Conservation (phyloP, 1,284 basidiomycete species). For the Caloboletus firmus region DNA sequence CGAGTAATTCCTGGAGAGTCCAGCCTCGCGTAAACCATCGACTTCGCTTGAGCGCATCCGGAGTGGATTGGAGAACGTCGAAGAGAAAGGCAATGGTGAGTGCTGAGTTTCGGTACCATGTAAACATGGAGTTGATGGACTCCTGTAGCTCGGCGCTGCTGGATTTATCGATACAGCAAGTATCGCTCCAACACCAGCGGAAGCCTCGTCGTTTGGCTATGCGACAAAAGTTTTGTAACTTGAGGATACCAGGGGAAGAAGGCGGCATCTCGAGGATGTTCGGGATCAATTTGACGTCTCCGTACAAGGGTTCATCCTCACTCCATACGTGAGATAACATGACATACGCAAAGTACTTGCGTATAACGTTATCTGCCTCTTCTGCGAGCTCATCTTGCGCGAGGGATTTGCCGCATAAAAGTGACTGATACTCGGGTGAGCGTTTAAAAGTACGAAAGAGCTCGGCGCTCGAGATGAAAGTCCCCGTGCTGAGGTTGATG, state of each 20-base stretch:
- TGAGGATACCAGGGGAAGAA: conserved; percentile 17
- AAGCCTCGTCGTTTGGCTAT: conserved; percentile 20
- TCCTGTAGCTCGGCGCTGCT: conserved; percentile 30
- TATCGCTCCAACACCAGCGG: conserved; percentile 32
- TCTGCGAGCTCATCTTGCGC: conserved; percentile 8
- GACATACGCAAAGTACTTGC: conserved; percentile 28
- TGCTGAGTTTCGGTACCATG: conserved; percentile 28
- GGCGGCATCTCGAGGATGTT: conserved; percentile 20
- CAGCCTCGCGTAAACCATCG: conserved; percentile 29
- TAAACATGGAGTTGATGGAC: conserved; percentile 32
- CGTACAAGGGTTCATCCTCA: conserved; percentile 28
- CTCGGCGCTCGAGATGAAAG: conserved; percentile 18
- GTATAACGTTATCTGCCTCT: conserved; percentile 13
- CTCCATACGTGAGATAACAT: conserved; percentile 32
- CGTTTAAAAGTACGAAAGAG: conserved; percentile 20
- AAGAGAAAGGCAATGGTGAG: conserved; percentile 27
- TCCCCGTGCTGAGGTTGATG: conserved; percentile 22
- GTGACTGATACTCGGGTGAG: conserved; percentile 20
- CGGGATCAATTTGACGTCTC: conserved; percentile 14
- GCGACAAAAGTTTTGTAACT: conserved; percentile 25
- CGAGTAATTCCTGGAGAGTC: conserved; percentile 31
- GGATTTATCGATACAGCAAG: conserved; percentile 30
- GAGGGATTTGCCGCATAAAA: conserved; percentile 13
- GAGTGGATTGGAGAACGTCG: conserved; percentile 19
- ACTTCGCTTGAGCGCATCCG: conserved; percentile 19